Base-by-base conservation (phyloP, 306 rosid species). In the Acacia acuminata region DNA sequence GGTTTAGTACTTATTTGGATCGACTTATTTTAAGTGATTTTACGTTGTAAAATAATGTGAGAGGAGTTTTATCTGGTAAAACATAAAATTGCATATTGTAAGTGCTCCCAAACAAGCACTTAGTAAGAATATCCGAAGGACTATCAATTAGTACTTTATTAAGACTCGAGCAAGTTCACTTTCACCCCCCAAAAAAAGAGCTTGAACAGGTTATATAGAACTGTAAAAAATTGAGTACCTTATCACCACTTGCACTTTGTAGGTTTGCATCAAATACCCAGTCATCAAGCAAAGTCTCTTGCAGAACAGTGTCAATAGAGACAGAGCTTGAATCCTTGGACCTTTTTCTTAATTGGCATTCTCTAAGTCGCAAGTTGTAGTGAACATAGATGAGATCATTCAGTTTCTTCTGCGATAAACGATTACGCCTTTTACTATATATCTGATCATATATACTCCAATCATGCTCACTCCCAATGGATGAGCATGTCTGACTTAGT, bases 401-500 rank as follows among this genome's bases (percentile, higher is more conserved):
- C 84, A 90, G 73, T 87, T 90, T 92, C 88, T 92, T 90, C 87
- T 87, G 98, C 6, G 96, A 90, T 51, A 92, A 50, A 72, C 89
- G 88, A 85, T 91, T 92, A 79, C 79, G 79, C 84, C 90, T 85
- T 87, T 75, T 90, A 79, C 84, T 84, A 85, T 87, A 75, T 80
- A 90, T 78, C 75, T 92, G 97, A 83, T 93, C 94, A 48, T 81
- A 90, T 77, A 89, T 77, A 77, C 93, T 93, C 97, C 97, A 92
- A 73, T 90, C 87, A 75, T 93, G 99, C 76, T 93, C 98, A 81
- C 93, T 92, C 50, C 87, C 91, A 78, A 85, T 82, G 67, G 97
- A 86, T 4, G 96, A 92, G 88, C 99, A 93, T 30, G 99, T 92
- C 90, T 95, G 99, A 88, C 98, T 95, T 80, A 92, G 84, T 88